Conservation (phyloP, 2,329 filamentous ascomycete species). For the Tolypocladium paradoxum region DNA sequence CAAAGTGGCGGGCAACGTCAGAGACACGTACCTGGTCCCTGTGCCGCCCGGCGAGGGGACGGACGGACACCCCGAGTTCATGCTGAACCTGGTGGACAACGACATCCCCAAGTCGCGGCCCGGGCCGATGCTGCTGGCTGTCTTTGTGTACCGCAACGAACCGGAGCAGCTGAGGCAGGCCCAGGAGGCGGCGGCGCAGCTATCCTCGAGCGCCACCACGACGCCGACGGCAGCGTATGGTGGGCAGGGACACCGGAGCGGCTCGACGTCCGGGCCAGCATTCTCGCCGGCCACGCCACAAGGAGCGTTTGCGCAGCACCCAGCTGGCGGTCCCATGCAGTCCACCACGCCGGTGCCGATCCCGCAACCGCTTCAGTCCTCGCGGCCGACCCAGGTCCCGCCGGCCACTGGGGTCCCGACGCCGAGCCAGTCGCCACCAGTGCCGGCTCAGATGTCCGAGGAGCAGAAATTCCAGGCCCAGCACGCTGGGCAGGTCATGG, state of each 20-base stretch:
- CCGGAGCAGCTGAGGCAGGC: conserved; percentile 22
- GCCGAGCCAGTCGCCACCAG: conserved; percentile 5
- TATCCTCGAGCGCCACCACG: conserved; percentile 1
- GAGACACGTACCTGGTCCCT: conserved; percentile 86
- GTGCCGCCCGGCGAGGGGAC: conserved; percentile 54
- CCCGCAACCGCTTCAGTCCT: conserved; percentile 18
- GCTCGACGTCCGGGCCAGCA: conserved; percentile 36
- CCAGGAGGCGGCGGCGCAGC: conserved; percentile 9
- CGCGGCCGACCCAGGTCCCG: conserved; percentile 5
- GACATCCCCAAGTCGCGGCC: conserved; percentile 60
- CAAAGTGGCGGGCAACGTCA: conserved; percentile 61
- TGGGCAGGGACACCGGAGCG: conserved; percentile 29
- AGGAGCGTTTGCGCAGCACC: conserved; percentile 19
- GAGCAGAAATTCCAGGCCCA: conserved; percentile 31
- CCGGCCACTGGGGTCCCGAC: conserved; percentile 3
- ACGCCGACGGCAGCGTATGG: conserved; percentile 1
- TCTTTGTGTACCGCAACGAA: conserved; percentile 71
- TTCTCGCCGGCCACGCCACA: conserved; percentile 44
- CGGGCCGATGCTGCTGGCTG: conserved; percentile 70
- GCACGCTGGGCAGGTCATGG: conserved; percentile 43
- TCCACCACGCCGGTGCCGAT: conserved; percentile 25
- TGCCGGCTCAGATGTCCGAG: conserved; percentile 14
- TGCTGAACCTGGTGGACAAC: conserved; percentile 80
- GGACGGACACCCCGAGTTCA: conserved; percentile 67
- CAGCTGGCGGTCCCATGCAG: conserved; percentile 19